These are phyloP conservation scores for Carex littledalei DNA, from an alignment of 176 grass and related monocot genomes.

Conservation along the genomic window DNA sequence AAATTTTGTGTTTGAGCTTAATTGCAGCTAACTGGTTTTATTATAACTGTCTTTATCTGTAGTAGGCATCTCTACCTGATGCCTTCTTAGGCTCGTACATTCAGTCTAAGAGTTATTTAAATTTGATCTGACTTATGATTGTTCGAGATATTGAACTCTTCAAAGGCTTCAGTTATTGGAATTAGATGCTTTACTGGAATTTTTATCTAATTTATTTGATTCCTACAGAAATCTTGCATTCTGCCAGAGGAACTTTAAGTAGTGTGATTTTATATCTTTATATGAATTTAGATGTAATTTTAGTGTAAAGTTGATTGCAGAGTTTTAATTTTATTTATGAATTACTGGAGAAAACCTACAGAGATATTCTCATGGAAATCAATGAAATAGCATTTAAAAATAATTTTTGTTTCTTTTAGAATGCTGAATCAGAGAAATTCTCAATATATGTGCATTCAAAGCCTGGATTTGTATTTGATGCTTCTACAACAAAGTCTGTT, in stretches of 20 bases:
- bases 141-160: not conserved
- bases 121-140: not conserved
- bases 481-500: slow-evolving; percentile 59
- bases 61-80: not conserved
- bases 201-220: not conserved
- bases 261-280: not conserved
- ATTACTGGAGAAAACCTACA: not conserved
- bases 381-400: not conserved
- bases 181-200: not conserved
- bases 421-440: slow-evolving; percentile 60
- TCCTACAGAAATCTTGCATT: not conserved
- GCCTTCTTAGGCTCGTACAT: not conserved
- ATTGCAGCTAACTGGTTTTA: not conserved
- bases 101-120: not conserved
- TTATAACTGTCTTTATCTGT: not conserved
- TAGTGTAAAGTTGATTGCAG: not conserved
- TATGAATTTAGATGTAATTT: not conserved
- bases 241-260: not conserved
- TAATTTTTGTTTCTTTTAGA: slow-evolving; percentile 33
- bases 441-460: slow-evolving; percentile 95
- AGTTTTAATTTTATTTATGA: not conserved
- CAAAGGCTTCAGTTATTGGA: not conserved
- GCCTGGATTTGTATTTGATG: slow-evolving; percentile 72
- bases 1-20: slow-evolving; percentile 17
- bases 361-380: not conserved